Conservation (phyloP, 2,329 filamentous ascomycete genomes). For the Malbranchea zuffiana region DNA sequence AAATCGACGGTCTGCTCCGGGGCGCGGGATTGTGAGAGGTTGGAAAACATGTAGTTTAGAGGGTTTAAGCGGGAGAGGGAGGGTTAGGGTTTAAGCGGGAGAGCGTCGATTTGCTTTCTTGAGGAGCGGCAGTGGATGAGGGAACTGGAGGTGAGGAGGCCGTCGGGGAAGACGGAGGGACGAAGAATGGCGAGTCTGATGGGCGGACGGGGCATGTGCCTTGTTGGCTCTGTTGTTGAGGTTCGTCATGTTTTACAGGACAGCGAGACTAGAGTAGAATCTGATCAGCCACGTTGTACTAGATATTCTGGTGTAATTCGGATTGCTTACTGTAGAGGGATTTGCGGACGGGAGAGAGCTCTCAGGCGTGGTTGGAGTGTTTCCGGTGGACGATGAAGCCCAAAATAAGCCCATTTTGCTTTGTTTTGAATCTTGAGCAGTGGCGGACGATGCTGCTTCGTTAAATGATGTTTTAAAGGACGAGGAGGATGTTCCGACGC, state of each 20-base stretch:
- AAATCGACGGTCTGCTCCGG: slow-evolving; percentile 61
- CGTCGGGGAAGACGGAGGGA: slow-evolving; percentile 23
- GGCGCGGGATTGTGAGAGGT: slow-evolving; percentile 69
- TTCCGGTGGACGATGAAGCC: slow-evolving; percentile 44
- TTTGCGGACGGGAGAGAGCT: slow-evolving; percentile 39
- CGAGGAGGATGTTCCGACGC: too few relatives aligned
- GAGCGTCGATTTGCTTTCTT: slow-evolving; percentile 19
- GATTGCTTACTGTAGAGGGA: slow-evolving; percentile 44
- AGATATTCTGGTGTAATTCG: too few relatives aligned
- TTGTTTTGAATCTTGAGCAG: slow-evolving; percentile 6
- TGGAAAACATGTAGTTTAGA: slow-evolving; percentile 91
- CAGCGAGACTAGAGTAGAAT: slow-evolving; percentile 47
- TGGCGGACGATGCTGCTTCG: too few relatives aligned
- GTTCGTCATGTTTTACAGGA: slow-evolving; percentile 50
- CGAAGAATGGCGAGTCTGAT: slow-evolving; percentile 40
- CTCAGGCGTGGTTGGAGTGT: slow-evolving; percentile 33
- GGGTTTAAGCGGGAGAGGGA: slow-evolving; percentile 59
- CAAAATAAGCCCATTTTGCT: slow-evolving; percentile 58
- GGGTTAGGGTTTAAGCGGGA: slow-evolving; percentile 31
- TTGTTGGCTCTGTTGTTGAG: slow-evolving; percentile 22
- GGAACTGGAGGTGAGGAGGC: too few relatives aligned
- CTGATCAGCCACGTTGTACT: not conserved
- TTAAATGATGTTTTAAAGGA: too few relatives aligned
- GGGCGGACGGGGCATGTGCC: slow-evolving; percentile 38
- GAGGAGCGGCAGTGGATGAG: slow-evolving; percentile 22